These are phyloP conservation scores for Trichoderma endophyticum DNA, from an alignment of 2,329 filamentous ascomycete genomes.

Conservation along the genomic window DNA sequence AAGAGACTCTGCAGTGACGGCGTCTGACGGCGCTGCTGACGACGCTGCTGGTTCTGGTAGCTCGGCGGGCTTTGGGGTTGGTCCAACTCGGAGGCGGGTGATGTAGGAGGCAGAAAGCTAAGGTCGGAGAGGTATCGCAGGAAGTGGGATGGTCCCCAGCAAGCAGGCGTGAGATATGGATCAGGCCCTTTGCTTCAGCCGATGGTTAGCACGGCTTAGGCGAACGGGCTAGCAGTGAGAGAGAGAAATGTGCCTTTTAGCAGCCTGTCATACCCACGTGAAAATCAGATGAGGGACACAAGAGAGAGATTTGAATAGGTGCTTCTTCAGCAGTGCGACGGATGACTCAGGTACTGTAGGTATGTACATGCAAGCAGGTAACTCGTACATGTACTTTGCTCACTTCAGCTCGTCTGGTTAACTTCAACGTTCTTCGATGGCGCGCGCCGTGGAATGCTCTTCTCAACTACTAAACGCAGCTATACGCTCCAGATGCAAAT, in stretches of 20 bases:
- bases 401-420: neutral
- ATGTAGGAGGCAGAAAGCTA: constrained; percentile 17
- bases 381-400: neutral
- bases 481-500: neutral
- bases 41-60: constrained; percentile 11
- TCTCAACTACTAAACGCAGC: neutral
- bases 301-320: neutral
- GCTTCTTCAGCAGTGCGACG: neutral
- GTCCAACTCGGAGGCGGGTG: constrained; percentile 3
- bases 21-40: constrained; percentile 16
- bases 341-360: neutral
- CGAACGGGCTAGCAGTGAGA: neutral
- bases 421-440: neutral
- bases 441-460: neutral
- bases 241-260: neutral
- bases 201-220: neutral
- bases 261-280: constrained; percentile 1
- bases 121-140: neutral
- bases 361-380: neutral
- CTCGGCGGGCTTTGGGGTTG: neutral
- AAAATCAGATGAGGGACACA: neutral
- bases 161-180: neutral
- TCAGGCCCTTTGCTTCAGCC: constrained; percentile 1
- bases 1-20: neutral
- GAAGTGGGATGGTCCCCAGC: neutral